A percentile compares a stretch with the other conserved stretches of the same genome.
These are phyloP conservation scores for Rhizopus stolonifer DNA, from an alignment of 371 early-diverging fungal species.

Conservation along the genomic window DNA sequence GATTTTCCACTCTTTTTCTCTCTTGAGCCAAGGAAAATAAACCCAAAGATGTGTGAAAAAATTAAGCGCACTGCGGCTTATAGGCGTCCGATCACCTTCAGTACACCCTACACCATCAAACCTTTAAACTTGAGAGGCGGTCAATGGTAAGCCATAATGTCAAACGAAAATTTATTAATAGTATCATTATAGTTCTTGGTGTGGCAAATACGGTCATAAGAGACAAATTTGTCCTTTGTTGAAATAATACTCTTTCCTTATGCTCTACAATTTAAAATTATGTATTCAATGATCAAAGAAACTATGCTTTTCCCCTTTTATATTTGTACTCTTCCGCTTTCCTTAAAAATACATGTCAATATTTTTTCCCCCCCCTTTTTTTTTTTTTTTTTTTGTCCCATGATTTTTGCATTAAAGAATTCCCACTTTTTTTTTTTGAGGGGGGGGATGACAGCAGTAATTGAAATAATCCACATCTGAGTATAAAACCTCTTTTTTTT, in stretches of 20 bases:
- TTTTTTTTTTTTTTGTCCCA: background rate
- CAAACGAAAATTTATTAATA: background rate
- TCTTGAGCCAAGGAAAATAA: background rate
- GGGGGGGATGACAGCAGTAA: too few relatives aligned
- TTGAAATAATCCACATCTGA: too few relatives aligned
- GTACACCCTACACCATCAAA: conserved; percentile 16
- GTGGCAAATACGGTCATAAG: conserved; percentile 51
- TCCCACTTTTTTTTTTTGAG: too few relatives aligned
- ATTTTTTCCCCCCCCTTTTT: background rate
- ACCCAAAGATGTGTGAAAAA: background rate
- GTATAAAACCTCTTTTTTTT: background rate
- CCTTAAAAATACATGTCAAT: too few relatives aligned
- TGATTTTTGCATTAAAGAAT: too few relatives aligned
- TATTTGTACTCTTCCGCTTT: too few relatives aligned
- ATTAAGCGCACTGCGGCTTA: background rate
- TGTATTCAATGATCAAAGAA: background rate
- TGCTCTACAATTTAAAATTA: background rate
- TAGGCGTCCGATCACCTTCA: background rate
- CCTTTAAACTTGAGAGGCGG: conserved; percentile 48
- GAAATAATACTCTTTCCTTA: conserved; percentile 17
- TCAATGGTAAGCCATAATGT: conserved; percentile 39
- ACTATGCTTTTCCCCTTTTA: too few relatives aligned
- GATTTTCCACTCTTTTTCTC: too few relatives aligned
- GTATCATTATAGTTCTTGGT: conserved; percentile 35
- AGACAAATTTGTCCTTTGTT: conserved; percentile 33